phyloP scores from a whole-genome alignment of 73 alveolate species.

The Effrenium voratum region DNA sequence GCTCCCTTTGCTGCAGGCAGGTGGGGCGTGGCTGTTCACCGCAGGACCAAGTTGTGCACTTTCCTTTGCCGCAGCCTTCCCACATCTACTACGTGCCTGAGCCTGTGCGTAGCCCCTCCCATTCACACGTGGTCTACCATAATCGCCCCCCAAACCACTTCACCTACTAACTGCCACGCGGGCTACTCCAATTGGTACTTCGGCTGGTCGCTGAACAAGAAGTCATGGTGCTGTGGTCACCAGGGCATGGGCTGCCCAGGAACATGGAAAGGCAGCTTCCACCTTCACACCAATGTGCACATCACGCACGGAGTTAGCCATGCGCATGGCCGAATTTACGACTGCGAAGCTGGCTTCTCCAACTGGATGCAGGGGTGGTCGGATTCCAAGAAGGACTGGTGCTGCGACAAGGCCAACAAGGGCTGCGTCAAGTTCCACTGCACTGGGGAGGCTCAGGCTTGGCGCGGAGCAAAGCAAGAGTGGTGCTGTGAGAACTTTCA shows the following conservation, averaged over 20 bases:
- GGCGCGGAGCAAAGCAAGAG: background rate
- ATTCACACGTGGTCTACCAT: slow-evolving; percentile 31
- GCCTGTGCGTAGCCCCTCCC: slow-evolving; percentile 26
- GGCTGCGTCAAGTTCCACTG: slow-evolving; percentile 70
- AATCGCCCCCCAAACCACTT: background rate
- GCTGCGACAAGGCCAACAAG: slow-evolving; percentile 15
- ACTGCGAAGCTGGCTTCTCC: slow-evolving; percentile 73
- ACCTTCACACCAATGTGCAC: slow-evolving; percentile 31
- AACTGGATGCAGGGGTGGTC: slow-evolving; percentile 88
- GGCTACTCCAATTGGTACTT: slow-evolving; percentile 68
- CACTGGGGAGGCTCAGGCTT: background rate
- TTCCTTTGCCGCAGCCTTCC: slow-evolving; percentile 11
- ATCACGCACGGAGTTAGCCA: slow-evolving; percentile 21
- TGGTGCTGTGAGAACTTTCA: slow-evolving; percentile 75
- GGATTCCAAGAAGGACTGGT: slow-evolving; percentile 80
- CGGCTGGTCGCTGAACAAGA: slow-evolving; percentile 88
- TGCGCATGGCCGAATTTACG: slow-evolving; percentile 50
- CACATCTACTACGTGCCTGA: slow-evolving; percentile 48
- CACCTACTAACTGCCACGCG: slow-evolving; percentile 34
- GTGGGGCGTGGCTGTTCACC: slow-evolving; percentile 20
- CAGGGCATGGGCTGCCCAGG: slow-evolving; percentile 80
- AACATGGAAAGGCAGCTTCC: slow-evolving; percentile 83
- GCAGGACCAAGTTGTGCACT: slow-evolving; percentile 2
- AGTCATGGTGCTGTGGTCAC: slow-evolving; percentile 70
- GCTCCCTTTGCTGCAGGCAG: background rate